Evolutionary conservation across 805 yeast genomes (phyloP).

Genomic region (Komagataella mondaviorum): DNA sequence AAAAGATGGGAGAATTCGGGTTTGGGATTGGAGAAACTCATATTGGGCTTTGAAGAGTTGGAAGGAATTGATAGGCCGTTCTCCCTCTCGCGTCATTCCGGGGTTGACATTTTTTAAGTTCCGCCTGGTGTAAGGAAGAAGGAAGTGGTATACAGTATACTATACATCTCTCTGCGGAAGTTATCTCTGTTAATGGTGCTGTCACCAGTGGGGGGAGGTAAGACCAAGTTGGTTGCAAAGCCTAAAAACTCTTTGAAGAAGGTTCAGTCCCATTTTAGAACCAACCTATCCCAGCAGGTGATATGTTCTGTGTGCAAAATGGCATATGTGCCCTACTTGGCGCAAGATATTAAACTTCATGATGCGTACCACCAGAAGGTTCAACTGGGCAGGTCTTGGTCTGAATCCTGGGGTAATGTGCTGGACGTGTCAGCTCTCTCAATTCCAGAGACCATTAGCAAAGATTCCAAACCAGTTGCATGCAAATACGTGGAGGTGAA

Average conservation of each 20-base stretch:
- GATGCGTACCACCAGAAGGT: slow-evolving; percentile 34
- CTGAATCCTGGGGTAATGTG: slow-evolving; percentile 18
- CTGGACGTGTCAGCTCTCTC: slow-evolving; percentile 3
- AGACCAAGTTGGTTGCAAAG: neutral
- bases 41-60: neutral
- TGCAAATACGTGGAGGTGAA: slow-evolving; percentile 18
- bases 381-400: slow-evolving; percentile 38
- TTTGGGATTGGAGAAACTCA: slow-evolving; percentile 14
- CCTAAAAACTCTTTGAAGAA: neutral
- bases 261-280: neutral
- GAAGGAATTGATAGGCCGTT: neutral
- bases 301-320: slow-evolving; percentile 27
- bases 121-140: neutral
- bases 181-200: neutral
- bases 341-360: slow-evolving; percentile 33
- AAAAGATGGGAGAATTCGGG: slow-evolving; percentile 36
- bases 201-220: neutral
- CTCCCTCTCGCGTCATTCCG: neutral
- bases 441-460: neutral
- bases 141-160: neutral
- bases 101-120: neutral
- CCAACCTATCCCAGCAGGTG: neutral
- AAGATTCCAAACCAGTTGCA: neutral
- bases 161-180: too few relatives aligned
- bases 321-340: slow-evolving; percentile 30